phyloP scores from a whole-genome alignment of 2,329 filamentous ascomycete genomes.

The Diaporthe sp. region DNA sequence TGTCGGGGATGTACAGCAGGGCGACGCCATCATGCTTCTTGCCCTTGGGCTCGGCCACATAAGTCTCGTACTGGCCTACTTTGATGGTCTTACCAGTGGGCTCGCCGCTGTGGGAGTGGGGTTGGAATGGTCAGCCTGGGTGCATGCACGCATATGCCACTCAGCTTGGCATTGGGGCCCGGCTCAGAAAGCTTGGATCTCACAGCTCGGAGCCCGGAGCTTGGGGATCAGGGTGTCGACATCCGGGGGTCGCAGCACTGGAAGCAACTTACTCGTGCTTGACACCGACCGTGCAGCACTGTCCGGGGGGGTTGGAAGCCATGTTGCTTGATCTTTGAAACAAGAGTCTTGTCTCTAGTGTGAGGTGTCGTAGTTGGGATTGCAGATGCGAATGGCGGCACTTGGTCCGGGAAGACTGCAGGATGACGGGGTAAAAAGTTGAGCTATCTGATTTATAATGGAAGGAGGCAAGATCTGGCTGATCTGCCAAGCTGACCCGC shows the following conservation, averaged over 20 bases:
- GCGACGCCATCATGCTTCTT: constrained; percentile 53
- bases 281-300: constrained; percentile 64
- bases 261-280: constrained; percentile 61
- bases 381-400: not conserved
- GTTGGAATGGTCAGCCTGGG: not conserved
- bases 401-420: not conserved
- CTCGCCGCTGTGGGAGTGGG: constrained; percentile 52
- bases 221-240: not conserved
- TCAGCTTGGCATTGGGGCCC: not conserved
- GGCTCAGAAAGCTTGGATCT: not conserved
- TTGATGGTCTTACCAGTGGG: constrained; percentile 58
- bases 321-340: constrained; percentile 46
- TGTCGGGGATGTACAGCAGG: constrained; percentile 59
- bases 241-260: not conserved
- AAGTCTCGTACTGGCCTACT: constrained; percentile 59
- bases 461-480: not conserved
- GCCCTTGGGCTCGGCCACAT: constrained; percentile 59
- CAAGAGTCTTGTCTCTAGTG: not conserved
- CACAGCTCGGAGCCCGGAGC: constrained; percentile 2
- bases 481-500: constrained; percentile 7
- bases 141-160: not conserved
- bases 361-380: not conserved
- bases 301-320: constrained; percentile 63
- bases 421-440: constrained; percentile 3
- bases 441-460: constrained; percentile 21